These are phyloP conservation scores for Annulohypoxylon truncatum DNA, from an alignment of 2,329 filamentous ascomycete genomes.

Conservation along the genomic window DNA sequence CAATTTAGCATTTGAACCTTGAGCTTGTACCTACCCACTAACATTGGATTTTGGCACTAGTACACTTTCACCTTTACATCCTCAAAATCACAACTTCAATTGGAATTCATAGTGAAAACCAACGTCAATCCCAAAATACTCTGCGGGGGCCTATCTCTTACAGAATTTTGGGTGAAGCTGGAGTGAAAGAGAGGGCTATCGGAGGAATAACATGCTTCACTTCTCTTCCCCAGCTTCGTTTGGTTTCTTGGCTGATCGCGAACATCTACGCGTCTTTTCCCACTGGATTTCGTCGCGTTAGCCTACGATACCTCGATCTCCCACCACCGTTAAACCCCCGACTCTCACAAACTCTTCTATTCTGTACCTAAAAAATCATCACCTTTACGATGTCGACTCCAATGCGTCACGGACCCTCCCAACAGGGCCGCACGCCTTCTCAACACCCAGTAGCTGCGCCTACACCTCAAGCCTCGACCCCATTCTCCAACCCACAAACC, in stretches of 20 bases:
- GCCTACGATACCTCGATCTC: too few relatives aligned
- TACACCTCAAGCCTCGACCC: constrained; percentile 74
- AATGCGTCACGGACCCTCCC: constrained; percentile 57
- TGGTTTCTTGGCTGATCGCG: constrained; percentile 4
- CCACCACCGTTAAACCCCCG: too few relatives aligned
- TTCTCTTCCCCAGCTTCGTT: background rate
- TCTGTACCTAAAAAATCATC: background rate
- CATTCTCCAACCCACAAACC: constrained; percentile 67
- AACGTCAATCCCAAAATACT: background rate
- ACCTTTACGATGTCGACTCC: constrained; percentile 50
- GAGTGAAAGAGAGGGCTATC: background rate
- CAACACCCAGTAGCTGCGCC: constrained; percentile 63
- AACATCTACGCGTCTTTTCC: background rate
- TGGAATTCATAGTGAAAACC: background rate
- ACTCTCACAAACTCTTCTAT: background rate
- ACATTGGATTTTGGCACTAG: background rate
- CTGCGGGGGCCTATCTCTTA: background rate
- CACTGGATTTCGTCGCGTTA: background rate
- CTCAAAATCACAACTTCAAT: background rate
- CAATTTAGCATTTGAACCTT: background rate
- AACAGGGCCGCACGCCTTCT: constrained; percentile 63
- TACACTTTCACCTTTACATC: background rate
- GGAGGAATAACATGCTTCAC: constrained; percentile 2
- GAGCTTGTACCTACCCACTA: background rate
- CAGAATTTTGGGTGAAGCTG: background rate